phyloP scores from a whole-genome alignment of 768 basidiomycete species.

The Suillus weaverae region DNA sequence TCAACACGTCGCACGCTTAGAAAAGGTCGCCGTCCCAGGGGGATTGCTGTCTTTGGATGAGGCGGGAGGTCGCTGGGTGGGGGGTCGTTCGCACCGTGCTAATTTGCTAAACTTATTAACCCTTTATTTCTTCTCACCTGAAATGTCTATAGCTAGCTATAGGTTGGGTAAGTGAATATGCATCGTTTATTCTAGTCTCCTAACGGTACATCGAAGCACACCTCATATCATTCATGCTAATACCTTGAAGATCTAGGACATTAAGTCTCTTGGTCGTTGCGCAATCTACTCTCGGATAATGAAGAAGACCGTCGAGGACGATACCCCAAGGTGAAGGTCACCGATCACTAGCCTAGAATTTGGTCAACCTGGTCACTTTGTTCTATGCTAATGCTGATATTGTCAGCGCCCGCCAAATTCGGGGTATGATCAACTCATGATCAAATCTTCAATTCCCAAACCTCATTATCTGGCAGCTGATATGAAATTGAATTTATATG shows the following conservation, averaged over 20 bases:
- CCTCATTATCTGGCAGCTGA: neutral
- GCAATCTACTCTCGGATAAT: neutral
- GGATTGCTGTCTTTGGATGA: conserved; percentile 4
- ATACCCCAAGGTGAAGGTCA: neutral
- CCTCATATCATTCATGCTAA: neutral
- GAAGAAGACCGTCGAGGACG: neutral
- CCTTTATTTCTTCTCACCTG: neutral
- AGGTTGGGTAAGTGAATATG: neutral
- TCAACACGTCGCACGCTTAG: conserved; percentile 10
- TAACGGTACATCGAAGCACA: neutral
- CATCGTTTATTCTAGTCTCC: neutral
- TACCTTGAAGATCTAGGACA: neutral
- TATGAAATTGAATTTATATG: neutral
- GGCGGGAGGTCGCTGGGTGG: conserved; percentile 2
- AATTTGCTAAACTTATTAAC: neutral
- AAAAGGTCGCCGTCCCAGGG: conserved; percentile 6
- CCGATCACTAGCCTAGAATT: neutral
- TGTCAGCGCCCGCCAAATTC: neutral
- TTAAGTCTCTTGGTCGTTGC: neutral
- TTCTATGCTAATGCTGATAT: neutral
- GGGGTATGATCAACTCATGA: neutral
- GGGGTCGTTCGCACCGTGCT: neutral
- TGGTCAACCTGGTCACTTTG: too few relatives aligned
- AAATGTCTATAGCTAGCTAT: too few relatives aligned
- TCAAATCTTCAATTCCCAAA: neutral